Evolutionary conservation across 148 eudicot genomes (phyloP).

Genomic region (Rhododendron vialii): DNA sequence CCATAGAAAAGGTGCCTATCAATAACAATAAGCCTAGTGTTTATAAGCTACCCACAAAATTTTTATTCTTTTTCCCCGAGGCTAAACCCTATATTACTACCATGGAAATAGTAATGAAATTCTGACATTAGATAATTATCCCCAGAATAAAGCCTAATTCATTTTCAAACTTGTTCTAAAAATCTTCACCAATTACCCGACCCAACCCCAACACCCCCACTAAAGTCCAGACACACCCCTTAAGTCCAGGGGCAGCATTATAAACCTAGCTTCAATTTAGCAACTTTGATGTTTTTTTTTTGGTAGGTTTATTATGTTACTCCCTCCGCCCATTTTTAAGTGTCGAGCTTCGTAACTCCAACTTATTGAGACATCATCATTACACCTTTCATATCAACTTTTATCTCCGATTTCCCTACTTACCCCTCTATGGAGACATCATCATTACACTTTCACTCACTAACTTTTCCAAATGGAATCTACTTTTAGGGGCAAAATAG

Average conservation of each 20-base stretch:
- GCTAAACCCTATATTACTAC: too few species aligned
- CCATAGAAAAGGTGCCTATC: not conserved
- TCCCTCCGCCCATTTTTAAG: too few species aligned
- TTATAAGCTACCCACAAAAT: too few species aligned
- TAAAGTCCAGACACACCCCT: not conserved
- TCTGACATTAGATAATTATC: not conserved
- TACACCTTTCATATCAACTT: too few species aligned
- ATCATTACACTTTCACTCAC: too few species aligned
- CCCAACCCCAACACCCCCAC: not conserved
- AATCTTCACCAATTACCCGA: not conserved
- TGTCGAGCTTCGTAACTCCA: too few species aligned
- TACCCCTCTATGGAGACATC: too few species aligned
- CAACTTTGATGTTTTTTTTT: not conserved
- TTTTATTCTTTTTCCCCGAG: too few species aligned
- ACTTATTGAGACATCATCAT: too few species aligned
- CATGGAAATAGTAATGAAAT: not conserved
- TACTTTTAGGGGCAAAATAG: too few species aligned
- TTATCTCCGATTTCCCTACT: too few species aligned
- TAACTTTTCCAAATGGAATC: too few species aligned
- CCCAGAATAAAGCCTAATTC: not conserved
- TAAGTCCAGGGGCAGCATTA: not conserved
- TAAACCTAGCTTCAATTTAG: not conserved
- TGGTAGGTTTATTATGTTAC: not conserved
- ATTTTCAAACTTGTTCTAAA: not conserved
- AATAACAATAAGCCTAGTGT: not conserved